Percentiles rank a stretch among this genome's conserved stretches.
These are phyloP conservation scores for Tricholoma hemisulphureum DNA, from an alignment of 768 basidiomycete species.

Conservation along the genomic window DNA sequence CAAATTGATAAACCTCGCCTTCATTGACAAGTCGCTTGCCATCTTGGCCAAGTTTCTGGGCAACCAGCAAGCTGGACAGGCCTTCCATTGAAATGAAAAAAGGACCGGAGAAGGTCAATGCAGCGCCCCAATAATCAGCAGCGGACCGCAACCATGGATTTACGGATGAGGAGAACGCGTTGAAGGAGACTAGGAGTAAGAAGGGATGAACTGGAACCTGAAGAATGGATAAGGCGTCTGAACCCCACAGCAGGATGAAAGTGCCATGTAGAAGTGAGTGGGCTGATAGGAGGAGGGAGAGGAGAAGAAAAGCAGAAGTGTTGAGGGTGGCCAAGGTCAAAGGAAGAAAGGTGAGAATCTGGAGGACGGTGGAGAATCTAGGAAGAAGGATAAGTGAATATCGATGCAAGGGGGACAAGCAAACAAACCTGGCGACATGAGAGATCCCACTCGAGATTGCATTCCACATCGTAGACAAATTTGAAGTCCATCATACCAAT, in stretches of 20 bases:
- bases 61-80: slow-evolving; percentile 78
- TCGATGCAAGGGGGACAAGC: background rate
- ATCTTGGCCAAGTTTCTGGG: slow-evolving; percentile 76
- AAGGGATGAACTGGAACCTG: slow-evolving; percentile 88
- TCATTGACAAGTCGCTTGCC: slow-evolving; percentile 68
- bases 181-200: slow-evolving; percentile 83
- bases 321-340: slow-evolving; percentile 83
- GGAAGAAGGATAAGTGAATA: background rate
- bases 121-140: slow-evolving; percentile 69
- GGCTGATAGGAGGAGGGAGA: slow-evolving; percentile 72
- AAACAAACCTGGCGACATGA: slow-evolving; percentile 56
- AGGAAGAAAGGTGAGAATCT: slow-evolving; percentile 82
- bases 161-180: slow-evolving; percentile 68
- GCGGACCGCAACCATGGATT: slow-evolving; percentile 56
- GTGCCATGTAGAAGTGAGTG: slow-evolving; percentile 85
- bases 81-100: slow-evolving; percentile 82
- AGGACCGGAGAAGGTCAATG: slow-evolving; percentile 70
- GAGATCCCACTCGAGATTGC: slow-evolving; percentile 60
- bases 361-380: slow-evolving; percentile 73
- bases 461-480: too few species aligned
- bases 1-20: slow-evolving; percentile 76
- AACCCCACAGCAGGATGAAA: slow-evolving; percentile 68
- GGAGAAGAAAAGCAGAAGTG: slow-evolving; percentile 72
- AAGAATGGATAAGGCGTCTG: slow-evolving; percentile 67
- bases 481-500: too few species aligned